Percentiles rank a stretch among this genome's conserved stretches.
Conservation (phyloP, 2,329 filamentous ascomycete species). For the Coniochaeta pulveracea region DNA sequence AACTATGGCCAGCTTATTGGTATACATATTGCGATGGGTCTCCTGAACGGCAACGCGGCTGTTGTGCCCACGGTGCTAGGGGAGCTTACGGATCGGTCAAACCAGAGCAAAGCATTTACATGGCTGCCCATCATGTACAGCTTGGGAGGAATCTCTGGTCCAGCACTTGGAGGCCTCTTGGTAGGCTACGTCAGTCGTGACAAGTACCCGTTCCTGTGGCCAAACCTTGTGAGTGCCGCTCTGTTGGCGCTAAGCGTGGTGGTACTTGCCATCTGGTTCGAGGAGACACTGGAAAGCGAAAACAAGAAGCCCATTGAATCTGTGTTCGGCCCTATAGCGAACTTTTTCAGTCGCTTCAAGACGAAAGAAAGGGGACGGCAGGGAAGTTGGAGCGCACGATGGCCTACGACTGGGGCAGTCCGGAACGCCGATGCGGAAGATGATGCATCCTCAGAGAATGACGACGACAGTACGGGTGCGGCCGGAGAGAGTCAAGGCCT, state of each 20-base stretch:
- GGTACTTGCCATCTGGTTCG: constrained; percentile 67
- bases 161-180: constrained; percentile 77
- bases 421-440: constrained; percentile 6
- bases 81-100: constrained; percentile 88
- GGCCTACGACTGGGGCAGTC: constrained; percentile 7
- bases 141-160: constrained; percentile 84
- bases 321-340: too few relatives aligned
- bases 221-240: constrained; percentile 68
- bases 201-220: constrained; percentile 70
- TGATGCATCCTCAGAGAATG: constrained; percentile 11
- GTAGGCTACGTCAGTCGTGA: constrained; percentile 50
- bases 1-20: constrained; percentile 74
- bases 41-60: constrained; percentile 90
- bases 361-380: constrained; percentile 10
- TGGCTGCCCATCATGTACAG: constrained; percentile 96
- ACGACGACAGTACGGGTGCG: constrained; percentile 10
- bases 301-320: constrained; percentile 11
- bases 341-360: constrained; percentile 17
- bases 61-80: constrained; percentile 89
- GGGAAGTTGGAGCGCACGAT: constrained; percentile 15
- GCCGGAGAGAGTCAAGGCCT: constrained; percentile 9
- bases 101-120: constrained; percentile 87
- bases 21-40: constrained; percentile 81
- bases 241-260: constrained; percentile 64
- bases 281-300: constrained; percentile 64